Base-by-base conservation (phyloP, 495 filamentous ascomycete species). In the Xylaria sp. region DNA sequence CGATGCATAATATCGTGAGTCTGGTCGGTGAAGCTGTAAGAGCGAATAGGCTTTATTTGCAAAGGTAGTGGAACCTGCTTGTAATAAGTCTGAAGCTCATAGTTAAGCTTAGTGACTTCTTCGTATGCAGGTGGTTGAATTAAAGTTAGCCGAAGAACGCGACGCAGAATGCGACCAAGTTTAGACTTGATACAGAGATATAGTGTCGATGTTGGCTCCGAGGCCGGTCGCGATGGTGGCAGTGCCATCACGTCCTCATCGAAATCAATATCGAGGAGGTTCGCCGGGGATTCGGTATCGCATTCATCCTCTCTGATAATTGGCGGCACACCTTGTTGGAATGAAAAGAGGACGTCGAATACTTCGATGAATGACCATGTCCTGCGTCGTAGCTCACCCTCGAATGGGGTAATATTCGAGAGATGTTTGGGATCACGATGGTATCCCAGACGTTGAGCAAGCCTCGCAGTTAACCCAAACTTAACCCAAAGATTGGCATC, bases 351-450 rank as follows among this genome's bases (percentile, higher is more conserved):
- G n/a, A 86, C 72, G 70, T 89, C 87, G 58, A 86, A 79, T 35
- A 83, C 79, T 24, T 82, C 68, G 11, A 89, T 80, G 21, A 81
- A 75, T 65, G 82, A 76, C 83, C 87, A 88, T 1, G 83, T 74
- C 14, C 87, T 80, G 17, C 87, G 80, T 44, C 87, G 81, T 70
- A 87, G 85, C 73, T 89, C 87, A 14, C 78, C 85, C 53, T 84
- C 78, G 68, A 86, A 86, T 0, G 82, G 76, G 0, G 88, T 87
- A 19, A 90, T 84, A 41, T 76, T 74, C 9, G 77, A 58, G 11
- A 82, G 73, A 53, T 80, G 71, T 58, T 78, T 80, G 1, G 83
- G 76, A 43, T 88, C 87, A 31, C 86, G 82, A 64, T 89, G 87
- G 63, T 85, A 85, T 35, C 85, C 87, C 80, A 86, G 83, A 21